Evolutionary conservation across 2,329 filamentous ascomycete species (phyloP).

Genomic region (Penicillium sp.): DNA sequence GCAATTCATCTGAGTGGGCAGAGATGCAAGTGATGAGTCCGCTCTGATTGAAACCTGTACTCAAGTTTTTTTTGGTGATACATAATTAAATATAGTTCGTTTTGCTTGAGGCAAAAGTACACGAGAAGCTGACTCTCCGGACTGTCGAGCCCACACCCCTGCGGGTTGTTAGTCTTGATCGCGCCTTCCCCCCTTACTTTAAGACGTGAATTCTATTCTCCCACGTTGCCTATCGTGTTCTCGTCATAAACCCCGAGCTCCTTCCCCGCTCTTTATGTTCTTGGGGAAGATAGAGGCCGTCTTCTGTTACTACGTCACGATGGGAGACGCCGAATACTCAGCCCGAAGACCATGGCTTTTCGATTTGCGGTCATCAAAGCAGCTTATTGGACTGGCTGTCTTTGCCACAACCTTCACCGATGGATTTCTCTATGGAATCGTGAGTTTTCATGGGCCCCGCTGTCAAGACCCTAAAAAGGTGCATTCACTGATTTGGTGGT

Average conservation of each 20-base stretch:
- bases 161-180: neutral
- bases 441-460: neutral
- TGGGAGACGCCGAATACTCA: neutral
- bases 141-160: neutral
- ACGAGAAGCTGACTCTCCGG: neutral
- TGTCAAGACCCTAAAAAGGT: neutral
- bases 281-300: neutral
- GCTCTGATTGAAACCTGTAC: neutral
- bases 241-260: neutral
- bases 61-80: neutral
- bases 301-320: neutral
- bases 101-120: neutral
- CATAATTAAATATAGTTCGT: neutral
- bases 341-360: slow-evolving; percentile 1
- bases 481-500: neutral
- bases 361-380: slow-evolving; percentile 5
- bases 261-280: neutral
- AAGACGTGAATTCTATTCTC: neutral
- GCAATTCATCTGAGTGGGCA: neutral
- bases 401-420: slow-evolving; percentile 8
- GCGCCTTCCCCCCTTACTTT: neutral
- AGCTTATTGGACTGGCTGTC: slow-evolving; percentile 2
- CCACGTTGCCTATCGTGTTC: neutral
- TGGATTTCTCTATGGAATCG: slow-evolving; percentile 9
- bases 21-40: neutral